Conservation (phyloP, 2,329 filamentous ascomycete species). For the Fusarium graminum region DNA sequence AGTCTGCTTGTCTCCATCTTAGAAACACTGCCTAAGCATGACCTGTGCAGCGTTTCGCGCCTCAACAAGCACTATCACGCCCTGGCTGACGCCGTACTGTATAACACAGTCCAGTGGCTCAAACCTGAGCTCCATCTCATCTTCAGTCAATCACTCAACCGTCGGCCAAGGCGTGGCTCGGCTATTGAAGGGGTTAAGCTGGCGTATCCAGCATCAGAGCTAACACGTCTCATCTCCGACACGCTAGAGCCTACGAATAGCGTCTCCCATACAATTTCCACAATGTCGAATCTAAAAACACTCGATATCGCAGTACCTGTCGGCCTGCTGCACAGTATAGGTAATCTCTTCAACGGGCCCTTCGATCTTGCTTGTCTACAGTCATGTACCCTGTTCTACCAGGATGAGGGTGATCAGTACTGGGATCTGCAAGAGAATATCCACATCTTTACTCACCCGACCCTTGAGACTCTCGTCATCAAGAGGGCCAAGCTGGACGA, state of each 20-base stretch:
- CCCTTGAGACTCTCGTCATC: slow-evolving; percentile 61
- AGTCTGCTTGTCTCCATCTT: slow-evolving; percentile 58
- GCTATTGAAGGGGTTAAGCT: slow-evolving; percentile 61
- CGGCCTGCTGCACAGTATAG: slow-evolving; percentile 60
- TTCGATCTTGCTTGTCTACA: slow-evolving; percentile 64
- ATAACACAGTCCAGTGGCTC: slow-evolving; percentile 62
- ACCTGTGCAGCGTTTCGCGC: slow-evolving; percentile 60
- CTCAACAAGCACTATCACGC: slow-evolving; percentile 59
- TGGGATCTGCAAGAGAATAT: slow-evolving; percentile 67
- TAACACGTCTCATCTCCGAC: slow-evolving; percentile 58
- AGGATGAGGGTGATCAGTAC: slow-evolving; percentile 59
- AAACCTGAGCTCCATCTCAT: slow-evolving; percentile 62
- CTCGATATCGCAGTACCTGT: slow-evolving; percentile 62
- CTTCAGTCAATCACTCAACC: slow-evolving; percentile 62
- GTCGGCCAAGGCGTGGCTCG: slow-evolving; percentile 62
- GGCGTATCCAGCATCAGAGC: slow-evolving; percentile 59
- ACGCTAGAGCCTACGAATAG: slow-evolving; percentile 57
- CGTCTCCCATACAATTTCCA: slow-evolving; percentile 61
- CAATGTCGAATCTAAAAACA: slow-evolving; percentile 64
- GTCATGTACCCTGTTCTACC: slow-evolving; percentile 62
- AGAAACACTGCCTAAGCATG: slow-evolving; percentile 54
- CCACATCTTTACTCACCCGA: slow-evolving; percentile 64
- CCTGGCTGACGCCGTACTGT: slow-evolving; percentile 62
- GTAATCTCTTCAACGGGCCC: slow-evolving; percentile 63
- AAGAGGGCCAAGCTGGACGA: slow-evolving; percentile 61